These are phyloP conservation scores for Pseudocercospora pini-densiflorae DNA, from an alignment of 2,329 filamentous ascomycete genomes.

Conservation along the genomic window DNA sequence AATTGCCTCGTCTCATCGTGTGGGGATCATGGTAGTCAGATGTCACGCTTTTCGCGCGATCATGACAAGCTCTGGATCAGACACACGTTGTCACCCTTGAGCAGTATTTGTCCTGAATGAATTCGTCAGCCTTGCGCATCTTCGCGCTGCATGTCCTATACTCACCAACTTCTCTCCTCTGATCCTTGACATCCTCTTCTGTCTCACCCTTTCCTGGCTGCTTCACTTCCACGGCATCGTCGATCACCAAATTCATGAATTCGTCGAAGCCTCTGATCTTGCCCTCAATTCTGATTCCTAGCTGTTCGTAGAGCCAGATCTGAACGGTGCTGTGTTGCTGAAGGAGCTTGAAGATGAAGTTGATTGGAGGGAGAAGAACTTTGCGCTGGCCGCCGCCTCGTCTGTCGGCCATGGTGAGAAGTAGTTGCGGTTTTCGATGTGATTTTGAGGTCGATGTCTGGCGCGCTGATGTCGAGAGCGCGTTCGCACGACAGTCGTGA, in stretches of 20 bases:
- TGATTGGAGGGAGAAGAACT: constrained; percentile 76
- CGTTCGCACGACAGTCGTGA: neutral
- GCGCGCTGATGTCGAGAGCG: neutral
- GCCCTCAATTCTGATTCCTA: constrained; percentile 91
- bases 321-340: constrained; percentile 82
- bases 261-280: constrained; percentile 98
- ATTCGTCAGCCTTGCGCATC: constrained; percentile 12
- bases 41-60: neutral
- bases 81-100: constrained; percentile 88
- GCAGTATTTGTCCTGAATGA: constrained; percentile 73
- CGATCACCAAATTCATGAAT: constrained; percentile 98
- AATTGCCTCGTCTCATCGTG: neutral
- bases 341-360: constrained; percentile 93
- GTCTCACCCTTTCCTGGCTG: constrained; percentile 30
- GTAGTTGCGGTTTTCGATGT: constrained; percentile 33
- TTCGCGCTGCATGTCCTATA: neutral
- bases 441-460: neutral
- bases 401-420: constrained; percentile 54
- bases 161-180: constrained; percentile 27
- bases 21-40: neutral
- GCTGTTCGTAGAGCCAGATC: constrained; percentile 97
- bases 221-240: constrained; percentile 92
- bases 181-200: constrained; percentile 28
- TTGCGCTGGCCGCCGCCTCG: constrained; percentile 60
- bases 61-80: constrained; percentile 62